These are phyloP conservation scores for Helminthosporium solani DNA, from an alignment of 2,329 filamentous ascomycete genomes.

Conservation along the genomic window DNA sequence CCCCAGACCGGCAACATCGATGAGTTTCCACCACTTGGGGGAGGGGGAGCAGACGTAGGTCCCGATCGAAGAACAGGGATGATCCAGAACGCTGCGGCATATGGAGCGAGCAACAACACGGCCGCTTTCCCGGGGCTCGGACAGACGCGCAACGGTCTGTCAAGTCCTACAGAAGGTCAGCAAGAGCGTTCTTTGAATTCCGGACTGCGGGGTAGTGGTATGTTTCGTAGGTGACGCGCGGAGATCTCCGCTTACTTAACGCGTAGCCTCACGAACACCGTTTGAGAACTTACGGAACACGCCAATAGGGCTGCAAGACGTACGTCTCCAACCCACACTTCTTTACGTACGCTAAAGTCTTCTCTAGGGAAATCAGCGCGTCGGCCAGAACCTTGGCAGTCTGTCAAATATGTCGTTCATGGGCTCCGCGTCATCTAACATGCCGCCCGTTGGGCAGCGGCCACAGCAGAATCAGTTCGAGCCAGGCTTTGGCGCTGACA, in stretches of 20 bases:
- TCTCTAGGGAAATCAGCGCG: conserved; percentile 24
- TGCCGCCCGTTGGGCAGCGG: conserved; percentile 30
- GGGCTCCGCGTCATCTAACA: conserved; percentile 21
- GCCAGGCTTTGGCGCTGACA: conserved; percentile 32
- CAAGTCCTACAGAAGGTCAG: conserved; percentile 41
- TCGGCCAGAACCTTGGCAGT: conserved; percentile 29
- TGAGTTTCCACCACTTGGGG: conserved; percentile 61
- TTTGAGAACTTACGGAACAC: conserved; percentile 35
- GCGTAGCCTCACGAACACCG: conserved; percentile 29
- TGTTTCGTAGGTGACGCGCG: conserved; percentile 15
- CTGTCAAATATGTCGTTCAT: conserved; percentile 33
- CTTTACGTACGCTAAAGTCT: conserved; percentile 8
- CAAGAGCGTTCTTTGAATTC: conserved; percentile 36
- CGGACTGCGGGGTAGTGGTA: conserved; percentile 31
- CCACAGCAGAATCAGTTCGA: conserved; percentile 35
- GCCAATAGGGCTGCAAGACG: conserved; percentile 38
- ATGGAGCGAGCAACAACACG: conserved; percentile 37
- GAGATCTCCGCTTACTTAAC: conserved; percentile 9
- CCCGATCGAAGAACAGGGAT: conserved; percentile 53
- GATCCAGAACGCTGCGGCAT: conserved; percentile 52
- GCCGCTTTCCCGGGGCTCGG: conserved; percentile 46
- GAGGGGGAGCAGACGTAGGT: conserved; percentile 53
- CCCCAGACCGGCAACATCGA: conserved; percentile 59
- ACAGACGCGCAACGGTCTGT: conserved; percentile 47
- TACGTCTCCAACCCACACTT: conserved; percentile 14